These are phyloP conservation scores for Penicillium verhagenii DNA, from an alignment of 495 filamentous ascomycete genomes.

Conservation along the genomic window DNA sequence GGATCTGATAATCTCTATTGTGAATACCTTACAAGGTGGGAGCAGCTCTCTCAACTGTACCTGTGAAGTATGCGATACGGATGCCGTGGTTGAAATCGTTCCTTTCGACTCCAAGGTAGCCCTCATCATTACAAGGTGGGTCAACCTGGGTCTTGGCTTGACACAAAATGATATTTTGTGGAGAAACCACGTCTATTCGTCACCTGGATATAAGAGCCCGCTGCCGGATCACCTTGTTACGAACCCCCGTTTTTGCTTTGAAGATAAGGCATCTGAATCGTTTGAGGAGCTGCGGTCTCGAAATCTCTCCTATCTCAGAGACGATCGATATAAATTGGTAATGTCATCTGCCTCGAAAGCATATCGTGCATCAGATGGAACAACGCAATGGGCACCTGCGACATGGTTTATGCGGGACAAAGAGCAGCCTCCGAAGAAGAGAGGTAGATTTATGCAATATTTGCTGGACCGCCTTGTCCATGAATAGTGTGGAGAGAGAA, in stretches of 20 bases:
- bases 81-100: neutral
- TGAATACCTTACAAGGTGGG: too few species aligned
- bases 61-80: neutral
- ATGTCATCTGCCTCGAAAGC: too few species aligned
- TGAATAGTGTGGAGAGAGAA: too few species aligned
- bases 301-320: slow-evolving; percentile 5
- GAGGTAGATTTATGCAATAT: too few species aligned
- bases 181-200: neutral
- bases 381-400: too few species aligned
- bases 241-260: slow-evolving; percentile 1
- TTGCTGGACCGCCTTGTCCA: too few species aligned
- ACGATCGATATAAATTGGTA: neutral
- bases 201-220: neutral
- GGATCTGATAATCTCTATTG: too few species aligned
- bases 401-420: too few species aligned
- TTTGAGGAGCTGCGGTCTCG: slow-evolving; percentile 4
- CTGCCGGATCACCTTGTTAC: neutral
- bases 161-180: slow-evolving; percentile 1
- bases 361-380: too few species aligned
- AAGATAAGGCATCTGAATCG: neutral
- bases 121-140: slow-evolving; percentile 7
- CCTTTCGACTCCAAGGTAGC: slow-evolving; percentile 1
- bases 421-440: too few species aligned
- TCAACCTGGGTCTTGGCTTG: neutral
- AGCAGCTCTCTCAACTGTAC: too few species aligned